phyloP scores from a whole-genome alignment of 2,329 filamentous ascomycete genomes.

The Colletotrichum nymphaeae region DNA sequence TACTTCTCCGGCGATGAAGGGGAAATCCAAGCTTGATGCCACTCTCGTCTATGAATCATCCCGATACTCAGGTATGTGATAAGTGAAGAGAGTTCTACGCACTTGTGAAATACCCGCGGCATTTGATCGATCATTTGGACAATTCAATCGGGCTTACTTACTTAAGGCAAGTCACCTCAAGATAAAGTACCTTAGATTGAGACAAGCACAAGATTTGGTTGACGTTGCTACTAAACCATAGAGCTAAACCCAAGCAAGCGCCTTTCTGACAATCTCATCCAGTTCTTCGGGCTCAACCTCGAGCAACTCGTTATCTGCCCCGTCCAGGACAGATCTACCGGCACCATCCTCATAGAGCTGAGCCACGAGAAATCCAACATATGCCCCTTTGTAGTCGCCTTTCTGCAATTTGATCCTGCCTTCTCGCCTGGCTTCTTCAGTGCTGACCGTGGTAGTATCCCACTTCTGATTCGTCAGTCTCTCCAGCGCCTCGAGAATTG shows the following conservation, averaged over 20 bases:
- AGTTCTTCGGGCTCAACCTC: background rate
- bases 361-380: background rate
- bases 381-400: background rate
- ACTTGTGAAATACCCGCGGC: too few relatives aligned
- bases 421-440: background rate
- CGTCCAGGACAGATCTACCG: background rate
- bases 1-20: too few relatives aligned
- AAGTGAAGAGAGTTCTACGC: too few relatives aligned
- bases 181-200: too few relatives aligned
- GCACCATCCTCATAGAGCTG: background rate
- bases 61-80: too few relatives aligned
- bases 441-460: background rate
- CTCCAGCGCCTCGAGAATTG: background rate
- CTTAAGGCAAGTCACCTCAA: too few relatives aligned
- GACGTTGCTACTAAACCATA: too few relatives aligned
- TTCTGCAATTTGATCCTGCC: background rate
- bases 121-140: too few relatives aligned
- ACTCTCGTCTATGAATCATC: too few relatives aligned
- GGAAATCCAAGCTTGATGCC: too few relatives aligned
- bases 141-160: too few relatives aligned
- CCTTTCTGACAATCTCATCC: background rate
- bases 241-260: background rate
- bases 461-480: background rate
- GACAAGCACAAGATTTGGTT: too few relatives aligned
- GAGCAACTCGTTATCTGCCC: background rate